Evolutionary conservation across 306 rosid genomes (phyloP).

Genomic region (Cicer arietinum): DNA sequence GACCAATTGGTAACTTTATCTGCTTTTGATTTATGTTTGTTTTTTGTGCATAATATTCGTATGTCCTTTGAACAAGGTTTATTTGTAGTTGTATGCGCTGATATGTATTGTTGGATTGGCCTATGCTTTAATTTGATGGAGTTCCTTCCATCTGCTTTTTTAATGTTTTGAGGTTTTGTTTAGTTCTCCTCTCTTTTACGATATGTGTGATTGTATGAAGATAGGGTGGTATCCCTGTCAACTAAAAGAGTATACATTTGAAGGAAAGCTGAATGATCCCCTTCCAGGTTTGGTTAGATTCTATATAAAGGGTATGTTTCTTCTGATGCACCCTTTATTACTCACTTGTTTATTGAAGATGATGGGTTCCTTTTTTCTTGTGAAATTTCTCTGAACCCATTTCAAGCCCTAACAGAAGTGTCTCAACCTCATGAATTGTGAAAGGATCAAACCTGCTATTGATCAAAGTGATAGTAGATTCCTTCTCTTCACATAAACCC

Average conservation of each 20-base stretch:
- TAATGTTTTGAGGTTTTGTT: background rate
- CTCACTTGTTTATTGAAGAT: too few species aligned
- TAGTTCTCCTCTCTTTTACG: background rate
- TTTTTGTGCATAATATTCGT: background rate
- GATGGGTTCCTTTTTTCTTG: too few species aligned
- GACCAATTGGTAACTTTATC: conserved; percentile 66
- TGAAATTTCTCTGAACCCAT: too few species aligned
- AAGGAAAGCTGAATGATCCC: background rate
- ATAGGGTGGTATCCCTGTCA: background rate
- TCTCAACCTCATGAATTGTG: too few species aligned
- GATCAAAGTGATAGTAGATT: too few species aligned
- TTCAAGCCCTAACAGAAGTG: too few species aligned
- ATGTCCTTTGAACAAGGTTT: background rate
- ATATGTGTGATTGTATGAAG: background rate
- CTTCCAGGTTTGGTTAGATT: background rate
- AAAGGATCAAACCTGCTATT: too few species aligned
- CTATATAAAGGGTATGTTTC: too few species aligned
- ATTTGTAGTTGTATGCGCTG: background rate
- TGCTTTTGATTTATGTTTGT: conserved; percentile 43
- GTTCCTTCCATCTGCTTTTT: conserved; percentile 1
- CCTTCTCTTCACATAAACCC: too few species aligned
- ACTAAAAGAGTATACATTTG: conserved; percentile 1
- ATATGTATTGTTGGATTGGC: background rate
- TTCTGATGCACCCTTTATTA: too few species aligned
- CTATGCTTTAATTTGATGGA: background rate